Evolutionary conservation across 2,329 filamentous ascomycete genomes (phyloP).

Genomic region (Sporothrix pseudoabietina): DNA sequence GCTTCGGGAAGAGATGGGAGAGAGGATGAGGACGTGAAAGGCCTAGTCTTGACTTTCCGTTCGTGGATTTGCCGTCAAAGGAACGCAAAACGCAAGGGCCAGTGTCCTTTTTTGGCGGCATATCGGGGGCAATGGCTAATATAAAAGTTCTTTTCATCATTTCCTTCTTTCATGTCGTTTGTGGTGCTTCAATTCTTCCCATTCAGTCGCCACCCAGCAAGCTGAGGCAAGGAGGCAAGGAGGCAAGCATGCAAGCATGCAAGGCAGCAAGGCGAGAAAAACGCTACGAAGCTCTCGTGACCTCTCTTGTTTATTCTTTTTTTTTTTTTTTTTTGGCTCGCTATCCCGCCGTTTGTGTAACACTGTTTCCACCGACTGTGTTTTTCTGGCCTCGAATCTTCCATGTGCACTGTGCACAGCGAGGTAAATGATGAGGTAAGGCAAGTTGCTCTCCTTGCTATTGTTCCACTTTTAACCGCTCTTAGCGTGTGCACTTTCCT

Average conservation of each 20-base stretch:
- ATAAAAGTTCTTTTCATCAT: slow-evolving; percentile 18
- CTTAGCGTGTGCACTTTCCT: background rate
- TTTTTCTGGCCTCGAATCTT: background rate
- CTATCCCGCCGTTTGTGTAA: background rate
- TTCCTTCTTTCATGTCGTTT: background rate
- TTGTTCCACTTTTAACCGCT: slow-evolving; percentile 30
- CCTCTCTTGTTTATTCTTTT: background rate
- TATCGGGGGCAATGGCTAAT: slow-evolving; percentile 12
- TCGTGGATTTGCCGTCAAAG: background rate
- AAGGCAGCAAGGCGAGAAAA: background rate
- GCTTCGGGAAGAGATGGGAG: slow-evolving; percentile 10
- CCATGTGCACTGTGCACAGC: background rate
- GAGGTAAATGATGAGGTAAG: background rate
- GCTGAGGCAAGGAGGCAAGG: too few relatives aligned
- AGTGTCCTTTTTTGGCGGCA: slow-evolving; percentile 15
- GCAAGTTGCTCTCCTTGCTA: slow-evolving; percentile 1
- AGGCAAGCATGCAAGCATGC: too few relatives aligned
- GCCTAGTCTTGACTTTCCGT: background rate
- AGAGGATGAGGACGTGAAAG: background rate
- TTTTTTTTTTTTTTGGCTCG: too few relatives aligned
- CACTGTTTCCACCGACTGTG: background rate
- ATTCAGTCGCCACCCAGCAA: background rate
- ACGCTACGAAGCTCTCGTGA: background rate
- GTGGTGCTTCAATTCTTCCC: background rate
- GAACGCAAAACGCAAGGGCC: background rate